Percentiles rank a stretch among this genome's conserved stretches.
phyloP scores from a whole-genome alignment of 108 stramenopile genomes.

The Cyclotella kingstonii region DNA sequence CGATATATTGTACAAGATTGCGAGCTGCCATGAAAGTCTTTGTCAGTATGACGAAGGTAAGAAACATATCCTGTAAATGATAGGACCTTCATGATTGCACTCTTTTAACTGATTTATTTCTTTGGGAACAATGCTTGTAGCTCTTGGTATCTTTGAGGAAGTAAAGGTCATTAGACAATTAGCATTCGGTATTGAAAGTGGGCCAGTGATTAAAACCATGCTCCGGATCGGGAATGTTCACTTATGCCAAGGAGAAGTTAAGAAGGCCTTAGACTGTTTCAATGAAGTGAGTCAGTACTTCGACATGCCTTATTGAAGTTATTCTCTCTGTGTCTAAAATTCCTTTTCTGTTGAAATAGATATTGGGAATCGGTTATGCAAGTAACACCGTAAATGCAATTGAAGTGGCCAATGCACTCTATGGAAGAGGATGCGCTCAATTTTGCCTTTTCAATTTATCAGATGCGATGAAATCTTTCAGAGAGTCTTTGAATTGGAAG shows the following conservation, averaged over 20 bases:
- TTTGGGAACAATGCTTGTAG: neutral
- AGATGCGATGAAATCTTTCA: slow-evolving; percentile 52
- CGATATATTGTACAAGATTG: slow-evolving; percentile 46
- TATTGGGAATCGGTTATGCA: slow-evolving; percentile 42
- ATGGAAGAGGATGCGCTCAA: slow-evolving; percentile 50
- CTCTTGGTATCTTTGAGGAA: slow-evolving; percentile 33
- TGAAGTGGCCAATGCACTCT: slow-evolving; percentile 46
- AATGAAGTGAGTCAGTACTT: slow-evolving; percentile 18
- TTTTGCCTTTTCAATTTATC: slow-evolving; percentile 30
- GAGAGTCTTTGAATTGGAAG: slow-evolving; percentile 49
- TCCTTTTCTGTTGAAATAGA: neutral
- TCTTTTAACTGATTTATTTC: no score
- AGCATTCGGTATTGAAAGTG: slow-evolving; percentile 25
- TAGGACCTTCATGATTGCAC: neutral
- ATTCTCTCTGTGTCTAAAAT: neutral
- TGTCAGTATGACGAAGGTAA: slow-evolving; percentile 43
- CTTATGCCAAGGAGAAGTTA: slow-evolving; percentile 35
- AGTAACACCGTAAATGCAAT: slow-evolving; percentile 36
- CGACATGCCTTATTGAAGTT: neutral
- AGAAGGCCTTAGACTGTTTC: slow-evolving; percentile 37
- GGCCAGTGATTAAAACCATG: slow-evolving; percentile 39
- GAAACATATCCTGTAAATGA: neutral
- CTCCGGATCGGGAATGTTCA: slow-evolving; percentile 44
- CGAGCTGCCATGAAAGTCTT: slow-evolving; percentile 50
- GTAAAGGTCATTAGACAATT: slow-evolving; percentile 30